Base-by-base conservation (phyloP, 192 early-diverging fungal species). In the Chytriomyces sp. region DNA sequence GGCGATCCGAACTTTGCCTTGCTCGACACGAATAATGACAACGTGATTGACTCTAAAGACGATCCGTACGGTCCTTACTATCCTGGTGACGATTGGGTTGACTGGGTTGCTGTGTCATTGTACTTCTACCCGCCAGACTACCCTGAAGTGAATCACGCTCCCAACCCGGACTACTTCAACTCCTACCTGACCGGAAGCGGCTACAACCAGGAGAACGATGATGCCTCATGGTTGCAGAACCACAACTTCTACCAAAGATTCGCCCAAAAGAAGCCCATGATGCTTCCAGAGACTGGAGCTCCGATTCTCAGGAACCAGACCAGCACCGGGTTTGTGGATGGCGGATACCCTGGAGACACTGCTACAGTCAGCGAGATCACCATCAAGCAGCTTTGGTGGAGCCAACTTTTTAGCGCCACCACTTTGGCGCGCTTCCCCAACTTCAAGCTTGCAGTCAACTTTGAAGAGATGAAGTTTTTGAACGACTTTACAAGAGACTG, bases 31-130 rank as follows among this genome's bases (percentile, higher is more conserved):
- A 78, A 81, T 67, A 38, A 37, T 4, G 75, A 81, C 61, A 71
- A 75, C 2, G 41, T 75, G 3, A 54, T 81, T 28, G 71, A 59
- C 59, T 37, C 59, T 4, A 17, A 28, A 22, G 80, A 81, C 63
- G 75, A 81, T 44, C 80, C 80, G 12, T 81, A 81, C 58, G 26
- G 22, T 33, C 80, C 80, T 7, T 80, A n/a, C n/a, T n/a, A n/a
- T n/a, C n/a, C n/a, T n/a, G n/a, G n/a, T n/a, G n/a, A n/a, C n/a
- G n/a, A n/a, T 70, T 78, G 59, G 10, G 81, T 83, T 2, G 81
- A 83, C 64, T 83, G 81, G 81, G 70, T 83, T n/a, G 78, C 68
- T 5, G 25, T 79, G 17, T 82, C 78, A 31, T 32, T 81, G n/a
- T 83, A 83, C 68, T 67, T 62, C 52, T 77, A 77, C 55, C 58